phyloP scores from a whole-genome alignment of 768 basidiomycete genomes.

The Leccinum obscurum region DNA sequence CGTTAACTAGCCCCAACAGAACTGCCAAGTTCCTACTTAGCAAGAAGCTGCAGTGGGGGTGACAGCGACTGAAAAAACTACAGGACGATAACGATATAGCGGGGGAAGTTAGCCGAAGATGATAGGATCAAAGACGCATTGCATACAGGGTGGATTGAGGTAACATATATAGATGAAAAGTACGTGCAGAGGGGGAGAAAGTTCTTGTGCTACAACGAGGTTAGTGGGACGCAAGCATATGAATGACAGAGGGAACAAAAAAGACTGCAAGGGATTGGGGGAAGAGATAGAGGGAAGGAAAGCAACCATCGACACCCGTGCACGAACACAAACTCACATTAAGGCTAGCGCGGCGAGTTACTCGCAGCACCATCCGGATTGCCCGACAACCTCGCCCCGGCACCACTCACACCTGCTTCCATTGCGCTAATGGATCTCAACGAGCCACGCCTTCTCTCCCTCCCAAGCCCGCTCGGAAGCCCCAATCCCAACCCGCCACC shows the following conservation, averaged over 20 bases:
- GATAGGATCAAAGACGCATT: conserved; percentile 1
- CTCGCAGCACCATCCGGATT: conserved; percentile 36
- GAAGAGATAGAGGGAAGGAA: not conserved
- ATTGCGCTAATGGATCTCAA: conserved; percentile 31
- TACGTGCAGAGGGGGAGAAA: conserved; percentile 5
- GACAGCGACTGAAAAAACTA: not conserved
- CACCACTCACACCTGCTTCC: conserved; percentile 24
- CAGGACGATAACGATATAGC: not conserved
- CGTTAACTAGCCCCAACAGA: not conserved
- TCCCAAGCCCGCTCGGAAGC: conserved; percentile 19
- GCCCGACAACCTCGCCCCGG: conserved; percentile 37
- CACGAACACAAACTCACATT: conserved; percentile 6
- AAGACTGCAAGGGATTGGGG: not conserved
- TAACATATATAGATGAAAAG: conserved; percentile 8
- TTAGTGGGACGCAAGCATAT: conserved; percentile 3
- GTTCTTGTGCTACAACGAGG: conserved; percentile 15
- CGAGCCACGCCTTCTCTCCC: conserved; percentile 31
- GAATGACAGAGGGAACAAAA: not conserved
- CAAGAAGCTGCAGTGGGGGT: not conserved
- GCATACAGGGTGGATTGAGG: conserved; percentile 7
- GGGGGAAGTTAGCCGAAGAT: not conserved
- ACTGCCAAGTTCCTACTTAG: not conserved
- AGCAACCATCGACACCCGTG: not conserved
- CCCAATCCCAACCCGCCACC: conserved; percentile 11
- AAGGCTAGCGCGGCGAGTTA: conserved; percentile 15